Conservation (phyloP, 148 eudicot species). For the Mesembryanthemum crystallinum region DNA sequence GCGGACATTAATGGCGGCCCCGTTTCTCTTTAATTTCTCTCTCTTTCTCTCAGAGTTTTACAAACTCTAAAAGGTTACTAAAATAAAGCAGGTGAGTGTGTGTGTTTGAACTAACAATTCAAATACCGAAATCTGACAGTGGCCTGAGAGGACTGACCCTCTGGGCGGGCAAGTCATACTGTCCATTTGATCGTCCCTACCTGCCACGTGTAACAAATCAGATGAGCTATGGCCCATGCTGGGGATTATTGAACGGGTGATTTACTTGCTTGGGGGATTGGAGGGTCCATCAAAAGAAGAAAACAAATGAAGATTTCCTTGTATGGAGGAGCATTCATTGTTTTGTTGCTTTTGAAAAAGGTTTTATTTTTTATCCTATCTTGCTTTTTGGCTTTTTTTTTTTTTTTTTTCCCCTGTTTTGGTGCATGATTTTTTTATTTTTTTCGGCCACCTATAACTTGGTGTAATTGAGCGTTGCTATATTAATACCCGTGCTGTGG, state of each 20-base stretch:
- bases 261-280: neutral
- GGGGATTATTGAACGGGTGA: neutral
- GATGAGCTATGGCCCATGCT: neutral
- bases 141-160: constrained; percentile 14
- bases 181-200: constrained; percentile 22
- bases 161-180: constrained; percentile 34
- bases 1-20: constrained; percentile 34
- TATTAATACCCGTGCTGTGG: no score
- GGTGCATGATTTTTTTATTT: no score
- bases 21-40: neutral
- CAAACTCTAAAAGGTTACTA: no score
- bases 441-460: no score
- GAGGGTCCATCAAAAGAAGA: no score
- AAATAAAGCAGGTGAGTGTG: neutral
- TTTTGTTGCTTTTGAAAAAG: neutral
- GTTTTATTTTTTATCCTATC: no score
- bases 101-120: constrained; percentile 6
- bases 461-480: no score
- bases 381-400: no score
- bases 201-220: constrained; percentile 20
- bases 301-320: no score
- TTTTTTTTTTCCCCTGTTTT: no score
- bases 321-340: neutral
- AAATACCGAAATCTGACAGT: constrained; percentile 18
- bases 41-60: neutral